Base-by-base conservation (phyloP, 257 asterid genomes). In the Nicotiana noctiflora region DNA sequence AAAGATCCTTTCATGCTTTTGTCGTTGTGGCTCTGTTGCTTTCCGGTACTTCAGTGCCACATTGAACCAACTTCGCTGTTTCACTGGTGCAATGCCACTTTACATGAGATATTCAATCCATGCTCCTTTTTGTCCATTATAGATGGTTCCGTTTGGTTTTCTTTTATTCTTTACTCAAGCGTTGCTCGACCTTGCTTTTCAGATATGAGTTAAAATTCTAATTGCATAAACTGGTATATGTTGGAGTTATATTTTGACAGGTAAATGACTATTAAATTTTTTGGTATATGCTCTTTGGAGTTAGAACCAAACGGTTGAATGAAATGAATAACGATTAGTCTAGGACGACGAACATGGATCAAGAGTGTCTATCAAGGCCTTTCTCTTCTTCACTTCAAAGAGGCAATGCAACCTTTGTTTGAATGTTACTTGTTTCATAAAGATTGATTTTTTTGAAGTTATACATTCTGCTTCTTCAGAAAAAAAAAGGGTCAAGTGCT, bases 361-460 rank as follows among this genome's bases (percentile, higher is more conserved):
- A 25, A 74, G 44, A 74, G 17, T 46, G 59, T 49, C 19, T 49
- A 18, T 6, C 62, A 14, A 74, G 44, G 62, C 17, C 78, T 72
- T 72, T 74, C 23, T 74, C 44, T 49, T 74, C 23, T 74, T 74
- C 62, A 49, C 8, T 74, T 40, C 61, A 74, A 49, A 74, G 44
- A 49, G 79, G 79, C 61, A 29, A 29, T 74, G 44, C 62, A 49
- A 44, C 79, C 77, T 68, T 40, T 72, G 15, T 46, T 44, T 74
- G 8, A 15, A 25, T 49, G 25, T 23, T 49, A 51, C 37, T 72
- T 21, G 57, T 44, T 74, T 74, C 40, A 49, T 74, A 74, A 74
- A 25, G 61, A 49, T 74, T 74, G 62, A 8, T 46, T 37, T 29
- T 46, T 74, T 74, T 49, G 62, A 74, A 49, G 62, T 51, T 49